Percentiles rank a stretch among this genome's conserved stretches.
Evolutionary conservation across 2,329 filamentous ascomycete species (phyloP).

Genomic region (Pseudonectria foliicola): DNA sequence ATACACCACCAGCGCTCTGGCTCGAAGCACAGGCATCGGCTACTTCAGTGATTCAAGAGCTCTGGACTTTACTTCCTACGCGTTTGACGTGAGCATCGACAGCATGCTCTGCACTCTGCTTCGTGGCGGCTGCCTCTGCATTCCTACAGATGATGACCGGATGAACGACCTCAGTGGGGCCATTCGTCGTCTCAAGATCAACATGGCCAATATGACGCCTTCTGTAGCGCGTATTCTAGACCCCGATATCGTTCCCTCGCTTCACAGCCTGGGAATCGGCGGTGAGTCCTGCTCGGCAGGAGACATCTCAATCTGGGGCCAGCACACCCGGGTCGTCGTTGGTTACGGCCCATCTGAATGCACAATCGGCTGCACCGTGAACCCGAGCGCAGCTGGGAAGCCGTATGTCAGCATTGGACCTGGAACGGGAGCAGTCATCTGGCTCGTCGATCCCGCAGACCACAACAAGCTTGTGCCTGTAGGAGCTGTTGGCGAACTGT

Average conservation of each 20-base stretch:
- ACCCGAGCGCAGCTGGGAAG: conserved; percentile 25
- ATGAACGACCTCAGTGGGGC: conserved; percentile 42
- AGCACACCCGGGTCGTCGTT: not conserved
- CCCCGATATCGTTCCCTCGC: conserved; percentile 32
- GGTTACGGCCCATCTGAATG: conserved; percentile 42
- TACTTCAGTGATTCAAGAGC: conserved; percentile 34
- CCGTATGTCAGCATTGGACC: conserved; percentile 4
- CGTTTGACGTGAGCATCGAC: conserved; percentile 48
- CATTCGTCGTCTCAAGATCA: conserved; percentile 36
- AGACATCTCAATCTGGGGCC: not conserved
- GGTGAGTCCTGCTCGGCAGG: conserved; percentile 1
- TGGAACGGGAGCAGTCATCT: conserved; percentile 8
- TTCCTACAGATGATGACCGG: conserved; percentile 47
- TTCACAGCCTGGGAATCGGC: not conserved
- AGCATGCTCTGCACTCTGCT: conserved; percentile 47
- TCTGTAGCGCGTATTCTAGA: conserved; percentile 42
- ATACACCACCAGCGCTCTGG: conserved; percentile 34
- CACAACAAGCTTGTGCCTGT: conserved; percentile 16
- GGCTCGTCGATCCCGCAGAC: conserved; percentile 17
- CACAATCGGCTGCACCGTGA: conserved; percentile 33
- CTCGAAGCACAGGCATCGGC: conserved; percentile 26
- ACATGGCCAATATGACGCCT: conserved; percentile 44
- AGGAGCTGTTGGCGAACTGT: conserved; percentile 24
- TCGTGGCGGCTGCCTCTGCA: conserved; percentile 44
- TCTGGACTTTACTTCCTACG: conserved; percentile 43